A percentile compares a stretch with the other conserved stretches of the same genome.
Evolutionary conservation across 495 filamentous ascomycete species (phyloP).

Genomic region (Pyrenula aspistea): DNA sequence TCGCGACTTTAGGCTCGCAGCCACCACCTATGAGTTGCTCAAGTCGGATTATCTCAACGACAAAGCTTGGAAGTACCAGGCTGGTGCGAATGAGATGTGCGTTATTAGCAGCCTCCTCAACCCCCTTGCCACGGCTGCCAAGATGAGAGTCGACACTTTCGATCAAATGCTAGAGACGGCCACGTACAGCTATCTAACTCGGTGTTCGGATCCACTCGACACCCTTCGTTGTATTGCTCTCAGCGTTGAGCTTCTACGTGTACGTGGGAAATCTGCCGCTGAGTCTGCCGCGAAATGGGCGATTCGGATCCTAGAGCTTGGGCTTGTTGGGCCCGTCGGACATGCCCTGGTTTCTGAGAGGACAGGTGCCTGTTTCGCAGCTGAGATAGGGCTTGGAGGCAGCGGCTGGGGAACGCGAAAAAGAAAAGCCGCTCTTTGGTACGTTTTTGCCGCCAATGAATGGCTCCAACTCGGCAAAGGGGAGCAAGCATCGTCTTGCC

Average conservation of each 20-base stretch:
- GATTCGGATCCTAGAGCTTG: conserved; percentile 63
- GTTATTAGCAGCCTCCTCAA: conserved; percentile 71
- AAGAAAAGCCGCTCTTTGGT: conserved; percentile 86
- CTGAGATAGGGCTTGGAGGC: conserved; percentile 50
- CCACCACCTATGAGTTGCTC: conserved; percentile 81
- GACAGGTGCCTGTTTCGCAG: conserved; percentile 69
- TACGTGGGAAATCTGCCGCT: conserved; percentile 63
- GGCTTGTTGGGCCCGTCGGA: conserved; percentile 58
- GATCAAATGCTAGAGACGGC: conserved; percentile 80
- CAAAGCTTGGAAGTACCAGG: conserved; percentile 93
- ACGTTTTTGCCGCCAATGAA: conserved; percentile 64
- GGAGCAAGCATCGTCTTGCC: conserved; percentile 54
- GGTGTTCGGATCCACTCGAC: conserved; percentile 62
- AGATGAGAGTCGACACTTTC: conserved; percentile 62
- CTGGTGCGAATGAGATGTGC: conserved; percentile 85
- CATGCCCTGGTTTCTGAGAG: conserved; percentile 75
- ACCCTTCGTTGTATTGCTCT: conserved; percentile 67
- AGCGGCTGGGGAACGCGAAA: conserved; percentile 55
- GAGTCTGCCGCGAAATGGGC: conserved; percentile 87
- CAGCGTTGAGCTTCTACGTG: conserved; percentile 67
- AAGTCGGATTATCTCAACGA: conserved; percentile 82
- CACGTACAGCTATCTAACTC: conserved; percentile 80
- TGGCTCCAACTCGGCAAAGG: conserved; percentile 67
- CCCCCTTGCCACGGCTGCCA: conserved; percentile 55
- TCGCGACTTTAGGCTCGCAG: conserved; percentile 85